Base-by-base conservation (phyloP, 2,329 filamentous ascomycete species). In the Paraconiothyrium sp. region DNA sequence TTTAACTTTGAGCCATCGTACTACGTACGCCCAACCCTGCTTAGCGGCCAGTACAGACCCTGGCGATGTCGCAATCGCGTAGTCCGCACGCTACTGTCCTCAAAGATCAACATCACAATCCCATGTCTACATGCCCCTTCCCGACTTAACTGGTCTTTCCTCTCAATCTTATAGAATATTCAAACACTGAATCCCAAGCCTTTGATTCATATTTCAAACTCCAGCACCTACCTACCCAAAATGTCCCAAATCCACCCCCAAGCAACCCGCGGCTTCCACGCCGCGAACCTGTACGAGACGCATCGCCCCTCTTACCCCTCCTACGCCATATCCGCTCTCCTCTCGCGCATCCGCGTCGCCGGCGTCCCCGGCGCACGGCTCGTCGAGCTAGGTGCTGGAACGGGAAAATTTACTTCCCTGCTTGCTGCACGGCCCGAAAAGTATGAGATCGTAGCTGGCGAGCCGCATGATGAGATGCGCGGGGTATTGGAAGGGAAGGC, bases 401-500 rank as follows among this genome's bases (percentile, higher is more conserved):
- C 89, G 0, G 90, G 90, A 30, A 91, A 91, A 71, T 89, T 92
- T 70, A 92, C 90, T 0, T 87, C 89, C 73, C 68, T 84, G 20
- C 81, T 93, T 37, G 85, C 87, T 7, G 79, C 76, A 14, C 80
- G 89, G 34, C 79, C 83, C 0, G 90, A 92, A 76, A 72, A 78
- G 7, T 92, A 85, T 76, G 72, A 86, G 46, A 81, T 93, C 64
- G 70, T 88, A 49, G 85, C 89, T 50, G 80, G 92, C 52, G 85
- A 92, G 76, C 90, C 90, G 27, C 86, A 91, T 70, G 79, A 79
- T 59, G 84, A 82, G n/a, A 93, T 93, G 90, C 82, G 90, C 43
- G 80, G 80, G 49, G 84, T 87, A 68, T 80, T 93, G 49, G 83
- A 77, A 47, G 78, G 77, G 60, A 93, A 93, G 78, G 67, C 77